Percentiles rank a stretch among this genome's conserved stretches.
Evolutionary conservation across 2,329 filamentous ascomycete genomes (phyloP).

Genomic region (Davidsoniella eucalypti): DNA sequence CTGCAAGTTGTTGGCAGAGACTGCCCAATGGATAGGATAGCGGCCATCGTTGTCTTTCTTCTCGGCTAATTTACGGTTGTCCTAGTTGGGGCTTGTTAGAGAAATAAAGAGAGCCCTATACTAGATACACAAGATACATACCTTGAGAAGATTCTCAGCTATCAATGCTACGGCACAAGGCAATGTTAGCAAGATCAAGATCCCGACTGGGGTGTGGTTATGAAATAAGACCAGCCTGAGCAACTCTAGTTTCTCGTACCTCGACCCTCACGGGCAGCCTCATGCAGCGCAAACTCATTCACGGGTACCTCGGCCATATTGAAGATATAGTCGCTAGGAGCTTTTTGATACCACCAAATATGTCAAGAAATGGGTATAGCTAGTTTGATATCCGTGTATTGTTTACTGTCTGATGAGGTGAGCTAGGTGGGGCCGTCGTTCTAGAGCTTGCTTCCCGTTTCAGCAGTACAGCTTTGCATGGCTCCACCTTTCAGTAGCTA

Average conservation of each 20-base stretch:
- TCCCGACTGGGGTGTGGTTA: neutral
- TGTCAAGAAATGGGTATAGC: too few relatives aligned
- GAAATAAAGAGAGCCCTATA: neutral
- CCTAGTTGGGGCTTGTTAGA: conserved; percentile 27
- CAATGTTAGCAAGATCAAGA: neutral
- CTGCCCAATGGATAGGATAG: conserved; percentile 86
- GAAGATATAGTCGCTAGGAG: neutral
- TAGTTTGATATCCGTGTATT: too few relatives aligned
- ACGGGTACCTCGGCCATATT: too few relatives aligned
- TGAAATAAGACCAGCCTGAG: neutral
- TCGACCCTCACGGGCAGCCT: conserved; percentile 70
- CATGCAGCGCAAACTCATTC: conserved; percentile 69
- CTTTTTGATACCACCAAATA: too few relatives aligned
- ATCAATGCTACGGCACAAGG: neutral
- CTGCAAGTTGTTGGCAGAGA: conserved; percentile 61
- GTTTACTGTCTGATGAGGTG: too few relatives aligned
- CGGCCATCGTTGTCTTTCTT: conserved; percentile 72
- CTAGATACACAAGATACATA: neutral
- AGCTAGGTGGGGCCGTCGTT: too few relatives aligned
- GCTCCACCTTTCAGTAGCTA: too few relatives aligned
- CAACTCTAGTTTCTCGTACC: conserved; percentile 34
- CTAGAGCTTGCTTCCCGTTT: too few relatives aligned
- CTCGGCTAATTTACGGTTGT: conserved; percentile 60
- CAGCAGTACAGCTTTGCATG: too few relatives aligned
- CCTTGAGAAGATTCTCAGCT: conserved; percentile 7